A percentile compares a stretch with the other conserved stretches of the same genome.
Evolutionary conservation across 495 filamentous ascomycete genomes (phyloP).

Genomic region (Pyrenula aspistea): DNA sequence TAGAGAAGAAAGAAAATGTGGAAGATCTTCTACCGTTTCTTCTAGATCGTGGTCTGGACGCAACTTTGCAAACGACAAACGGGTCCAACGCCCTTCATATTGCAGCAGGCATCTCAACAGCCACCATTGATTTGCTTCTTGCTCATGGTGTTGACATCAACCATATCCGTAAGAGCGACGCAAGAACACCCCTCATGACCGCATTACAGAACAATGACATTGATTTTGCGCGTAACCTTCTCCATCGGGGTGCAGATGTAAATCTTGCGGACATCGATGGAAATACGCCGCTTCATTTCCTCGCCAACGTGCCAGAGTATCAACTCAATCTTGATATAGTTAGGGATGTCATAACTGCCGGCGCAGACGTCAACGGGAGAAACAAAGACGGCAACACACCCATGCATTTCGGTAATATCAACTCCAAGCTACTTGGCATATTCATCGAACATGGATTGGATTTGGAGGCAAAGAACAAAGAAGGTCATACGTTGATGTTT

Average conservation of each 20-base stretch:
- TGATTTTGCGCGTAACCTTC: not conserved
- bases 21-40: not conserved
- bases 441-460: constrained; percentile 5
- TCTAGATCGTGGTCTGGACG: not conserved
- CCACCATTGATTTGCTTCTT: not conserved
- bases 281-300: constrained; percentile 10
- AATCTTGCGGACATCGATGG: constrained; percentile 6
- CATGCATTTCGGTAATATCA: constrained; percentile 50
- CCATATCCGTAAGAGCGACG: not conserved
- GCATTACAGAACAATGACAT: not conserved
- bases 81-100: not conserved
- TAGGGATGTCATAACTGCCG: constrained; percentile 7
- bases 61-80: not conserved
- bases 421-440: constrained; percentile 6
- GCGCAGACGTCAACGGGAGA: constrained; percentile 56
- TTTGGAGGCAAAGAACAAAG: constrained; percentile 1
- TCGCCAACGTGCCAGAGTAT: constrained; percentile 1
- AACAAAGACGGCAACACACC: constrained; percentile 76
- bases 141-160: not conserved
- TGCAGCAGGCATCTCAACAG: not conserved
- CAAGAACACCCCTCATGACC: not conserved
- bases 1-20: not conserved
- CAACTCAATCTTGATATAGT: not conserved
- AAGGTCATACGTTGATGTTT: constrained; percentile 4
- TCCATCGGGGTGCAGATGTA: not conserved